phyloP scores from a whole-genome alignment of 345 rosid species.

The Geranium brycei region DNA sequence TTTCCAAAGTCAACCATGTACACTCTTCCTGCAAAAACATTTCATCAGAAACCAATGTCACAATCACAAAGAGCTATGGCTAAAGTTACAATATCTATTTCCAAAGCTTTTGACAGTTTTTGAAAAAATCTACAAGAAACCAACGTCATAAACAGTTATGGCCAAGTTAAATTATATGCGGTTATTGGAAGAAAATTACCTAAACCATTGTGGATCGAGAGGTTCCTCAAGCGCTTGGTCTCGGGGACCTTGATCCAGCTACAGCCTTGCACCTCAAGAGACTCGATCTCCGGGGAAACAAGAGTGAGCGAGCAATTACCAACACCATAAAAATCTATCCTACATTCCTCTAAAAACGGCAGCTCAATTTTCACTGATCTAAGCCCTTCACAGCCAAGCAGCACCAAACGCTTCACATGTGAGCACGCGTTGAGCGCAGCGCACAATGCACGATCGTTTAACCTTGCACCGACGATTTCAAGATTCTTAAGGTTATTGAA shows the following conservation, averaged over 20 bases:
- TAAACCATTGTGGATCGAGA: constrained; percentile 61
- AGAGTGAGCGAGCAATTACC: constrained; percentile 66
- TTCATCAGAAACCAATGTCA: background rate
- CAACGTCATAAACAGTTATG: too few species aligned
- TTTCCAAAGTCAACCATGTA: constrained; percentile 73
- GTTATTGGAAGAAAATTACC: constrained; percentile 28
- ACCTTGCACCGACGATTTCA: constrained; percentile 72
- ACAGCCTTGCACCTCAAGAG: constrained; percentile 81
- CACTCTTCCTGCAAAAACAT: constrained; percentile 50
- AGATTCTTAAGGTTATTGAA: constrained; percentile 53
- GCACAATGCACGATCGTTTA: constrained; percentile 49
- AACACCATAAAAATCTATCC: constrained; percentile 63
- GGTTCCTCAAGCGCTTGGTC: constrained; percentile 45
- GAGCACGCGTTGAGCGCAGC: constrained; percentile 63
- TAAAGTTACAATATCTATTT: background rate
- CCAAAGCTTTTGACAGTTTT: background rate
- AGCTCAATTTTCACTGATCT: constrained; percentile 46
- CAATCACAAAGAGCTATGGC: background rate
- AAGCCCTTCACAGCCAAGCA: constrained; percentile 79
- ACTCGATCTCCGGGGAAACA: constrained; percentile 42
- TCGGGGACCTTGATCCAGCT: constrained; percentile 70
- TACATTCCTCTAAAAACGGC: constrained; percentile 61
- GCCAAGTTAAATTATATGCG: too few species aligned
- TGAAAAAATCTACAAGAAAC: too few species aligned
- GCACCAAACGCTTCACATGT: constrained; percentile 43